Percentiles rank a stretch among this genome's conserved stretches.
These are phyloP conservation scores for Podospora bellae-mahoneyi DNA, from an alignment of 495 filamentous ascomycete genomes.

Conservation along the genomic window DNA sequence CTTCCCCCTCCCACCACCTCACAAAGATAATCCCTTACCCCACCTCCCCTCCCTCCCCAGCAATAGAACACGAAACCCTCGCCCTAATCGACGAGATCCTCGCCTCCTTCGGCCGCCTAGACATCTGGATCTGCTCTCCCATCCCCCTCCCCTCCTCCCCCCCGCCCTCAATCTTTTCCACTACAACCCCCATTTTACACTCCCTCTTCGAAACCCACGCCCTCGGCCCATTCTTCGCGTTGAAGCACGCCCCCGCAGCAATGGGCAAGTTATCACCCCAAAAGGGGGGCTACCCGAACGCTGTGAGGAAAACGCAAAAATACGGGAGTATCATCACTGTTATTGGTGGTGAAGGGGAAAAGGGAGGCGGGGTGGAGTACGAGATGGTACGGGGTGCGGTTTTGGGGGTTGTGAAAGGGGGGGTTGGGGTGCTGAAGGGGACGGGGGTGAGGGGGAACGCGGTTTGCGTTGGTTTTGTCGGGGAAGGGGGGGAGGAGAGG, in stretches of 20 bases:
- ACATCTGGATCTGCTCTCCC: constrained; percentile 54
- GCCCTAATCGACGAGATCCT: constrained; percentile 59
- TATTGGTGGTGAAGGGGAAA: constrained; percentile 36
- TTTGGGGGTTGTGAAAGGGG: constrained; percentile 55
- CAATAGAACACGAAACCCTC: constrained; percentile 54
- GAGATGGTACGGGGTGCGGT: constrained; percentile 59
- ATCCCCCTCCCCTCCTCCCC: constrained; percentile 53
- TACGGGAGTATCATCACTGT: constrained; percentile 54
- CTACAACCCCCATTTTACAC: constrained; percentile 51
- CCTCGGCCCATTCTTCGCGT: constrained; percentile 59
- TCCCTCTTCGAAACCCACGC: constrained; percentile 56
- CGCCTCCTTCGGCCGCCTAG: constrained; percentile 55
- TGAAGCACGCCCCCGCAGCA: constrained; percentile 60
- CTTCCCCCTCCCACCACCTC: constrained; percentile 34
- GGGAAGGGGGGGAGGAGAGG: constrained; percentile 54
- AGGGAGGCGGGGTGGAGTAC: constrained; percentile 52
- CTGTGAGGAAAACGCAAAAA: constrained; percentile 51
- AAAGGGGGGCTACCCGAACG: constrained; percentile 56
- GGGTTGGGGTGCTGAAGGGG: constrained; percentile 56
- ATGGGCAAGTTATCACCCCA: constrained; percentile 55
- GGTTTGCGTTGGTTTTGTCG: constrained; percentile 57
- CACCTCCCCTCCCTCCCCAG: constrained; percentile 43
- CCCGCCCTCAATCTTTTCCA: constrained; percentile 48
- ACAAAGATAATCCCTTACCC: constrained; percentile 57
- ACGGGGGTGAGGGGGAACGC: constrained; percentile 59